These are phyloP conservation scores for Phytophthora kernoviae DNA, from an alignment of 352 stramenopile genomes.

Conservation along the genomic window DNA sequence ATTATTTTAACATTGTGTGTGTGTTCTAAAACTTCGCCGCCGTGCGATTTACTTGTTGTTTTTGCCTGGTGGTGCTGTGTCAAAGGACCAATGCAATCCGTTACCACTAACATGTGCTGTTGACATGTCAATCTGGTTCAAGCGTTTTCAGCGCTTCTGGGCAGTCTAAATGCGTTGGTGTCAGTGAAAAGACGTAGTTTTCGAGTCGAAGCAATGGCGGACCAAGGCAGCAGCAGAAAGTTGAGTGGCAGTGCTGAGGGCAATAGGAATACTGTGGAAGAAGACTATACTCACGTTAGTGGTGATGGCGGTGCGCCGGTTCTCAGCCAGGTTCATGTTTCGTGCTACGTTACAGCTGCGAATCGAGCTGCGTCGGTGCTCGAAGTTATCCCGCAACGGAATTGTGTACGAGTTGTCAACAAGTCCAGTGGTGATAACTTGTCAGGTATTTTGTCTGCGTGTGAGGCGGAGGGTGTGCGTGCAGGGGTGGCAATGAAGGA, in stretches of 20 bases:
- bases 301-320: slow-evolving; percentile 10
- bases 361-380: slow-evolving; percentile 71
- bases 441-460: slow-evolving; percentile 12
- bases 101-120: not conserved
- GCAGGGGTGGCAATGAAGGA: not conserved
- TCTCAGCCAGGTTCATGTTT: slow-evolving; percentile 59
- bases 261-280: not conserved
- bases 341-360: slow-evolving; percentile 72
- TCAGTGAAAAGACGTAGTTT: slow-evolving; percentile 11
- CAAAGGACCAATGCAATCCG: too few relatives aligned
- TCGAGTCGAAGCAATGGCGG: slow-evolving; percentile 2
- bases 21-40: not conserved
- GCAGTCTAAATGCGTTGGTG: slow-evolving; percentile 21
- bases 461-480: not conserved
- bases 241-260: not conserved
- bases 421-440: slow-evolving; percentile 18
- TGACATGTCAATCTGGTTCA: not conserved
- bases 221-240: slow-evolving; percentile 2
- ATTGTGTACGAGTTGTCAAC: slow-evolving; percentile 51
- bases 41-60: slow-evolving; percentile 10
- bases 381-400: slow-evolving; percentile 49
- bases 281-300: not conserved
- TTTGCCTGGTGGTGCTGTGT: slow-evolving; percentile 3
- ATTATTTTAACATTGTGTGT: slow-evolving; percentile 39
- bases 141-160: not conserved